Evolutionary conservation across 2,329 filamentous ascomycete genomes (phyloP).

Genomic region (Fonsecaea pedrosoi): DNA sequence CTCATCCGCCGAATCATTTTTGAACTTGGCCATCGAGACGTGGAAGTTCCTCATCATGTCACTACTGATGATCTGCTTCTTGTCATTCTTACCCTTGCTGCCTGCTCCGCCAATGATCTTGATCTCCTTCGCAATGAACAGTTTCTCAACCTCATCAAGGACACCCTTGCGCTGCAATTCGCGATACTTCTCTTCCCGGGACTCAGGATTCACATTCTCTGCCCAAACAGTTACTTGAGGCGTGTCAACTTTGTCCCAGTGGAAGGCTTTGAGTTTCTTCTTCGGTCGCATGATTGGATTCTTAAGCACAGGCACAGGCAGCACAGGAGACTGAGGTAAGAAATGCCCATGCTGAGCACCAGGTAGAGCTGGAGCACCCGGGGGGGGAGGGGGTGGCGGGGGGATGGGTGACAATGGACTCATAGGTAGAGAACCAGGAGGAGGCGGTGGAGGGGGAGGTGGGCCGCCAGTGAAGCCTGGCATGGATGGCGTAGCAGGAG

Average conservation of each 20-base stretch:
- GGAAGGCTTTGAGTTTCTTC: slow-evolving; percentile 99
- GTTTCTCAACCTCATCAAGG: slow-evolving; percentile 93
- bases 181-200: slow-evolving; percentile 92
- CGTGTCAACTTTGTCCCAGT: slow-evolving; percentile 98
- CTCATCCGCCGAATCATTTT: slow-evolving; percentile 80
- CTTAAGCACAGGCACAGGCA: slow-evolving; percentile 66
- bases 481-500: slow-evolving; percentile 55
- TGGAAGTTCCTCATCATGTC: slow-evolving; percentile 90
- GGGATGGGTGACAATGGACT: slow-evolving; percentile 52
- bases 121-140: slow-evolving; percentile 97
- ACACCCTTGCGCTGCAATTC: slow-evolving; percentile 95
- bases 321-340: slow-evolving; percentile 68
- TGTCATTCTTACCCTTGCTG: slow-evolving; percentile 81
- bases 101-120: slow-evolving; percentile 77
- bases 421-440: slow-evolving; percentile 49
- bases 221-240: slow-evolving; percentile 94
- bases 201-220: slow-evolving; percentile 82
- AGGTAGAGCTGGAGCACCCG: slow-evolving; percentile 69
- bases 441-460: slow-evolving; percentile 51
- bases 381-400: slow-evolving; percentile 69
- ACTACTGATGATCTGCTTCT: slow-evolving; percentile 94
- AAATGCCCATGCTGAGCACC: slow-evolving; percentile 71
- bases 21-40: slow-evolving; percentile 93
- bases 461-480: slow-evolving; percentile 54
- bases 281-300: slow-evolving; percentile 86